Evolutionary conservation across 176 grass and related monocot species (phyloP).

Genomic region (Carex cristatella): DNA sequence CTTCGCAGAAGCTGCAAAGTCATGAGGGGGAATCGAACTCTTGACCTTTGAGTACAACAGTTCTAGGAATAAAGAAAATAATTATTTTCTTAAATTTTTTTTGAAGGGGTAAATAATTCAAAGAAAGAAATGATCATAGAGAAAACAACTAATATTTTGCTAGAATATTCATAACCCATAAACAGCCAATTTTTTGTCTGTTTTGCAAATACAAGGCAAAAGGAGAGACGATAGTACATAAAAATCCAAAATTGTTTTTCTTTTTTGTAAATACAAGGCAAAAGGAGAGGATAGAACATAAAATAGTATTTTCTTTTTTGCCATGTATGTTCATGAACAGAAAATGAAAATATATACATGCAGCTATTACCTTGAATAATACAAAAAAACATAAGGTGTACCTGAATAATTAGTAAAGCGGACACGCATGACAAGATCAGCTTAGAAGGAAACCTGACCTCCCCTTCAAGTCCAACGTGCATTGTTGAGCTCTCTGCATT

Average conservation of each 20-base stretch:
- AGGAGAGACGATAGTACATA: neutral
- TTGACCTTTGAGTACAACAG: too few relatives aligned
- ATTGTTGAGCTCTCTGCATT: slow-evolving; percentile 32
- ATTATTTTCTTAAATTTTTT: neutral
- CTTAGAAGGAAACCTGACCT: slow-evolving; percentile 48
- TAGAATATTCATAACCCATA: neutral
- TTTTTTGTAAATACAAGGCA: neutral
- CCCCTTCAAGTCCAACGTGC: slow-evolving; percentile 20
- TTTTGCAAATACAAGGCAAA: neutral
- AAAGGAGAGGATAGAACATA: neutral
- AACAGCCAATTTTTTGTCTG: neutral
- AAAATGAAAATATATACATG: neutral
- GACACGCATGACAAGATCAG: slow-evolving; percentile 77
- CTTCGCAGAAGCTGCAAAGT: too few relatives aligned
- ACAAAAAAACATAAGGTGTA: slow-evolving; percentile 12
- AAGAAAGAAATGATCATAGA: neutral
- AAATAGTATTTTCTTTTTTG: neutral
- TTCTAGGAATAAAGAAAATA: too few relatives aligned
- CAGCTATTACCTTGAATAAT: neutral
- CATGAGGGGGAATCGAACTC: too few relatives aligned
- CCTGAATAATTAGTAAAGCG: slow-evolving; percentile 86
- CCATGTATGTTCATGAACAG: neutral
- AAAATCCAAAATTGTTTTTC: neutral
- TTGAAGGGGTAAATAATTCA: neutral
- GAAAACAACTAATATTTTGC: neutral